phyloP scores from a whole-genome alignment of 305 asterid species.

The Plantago rigida region DNA sequence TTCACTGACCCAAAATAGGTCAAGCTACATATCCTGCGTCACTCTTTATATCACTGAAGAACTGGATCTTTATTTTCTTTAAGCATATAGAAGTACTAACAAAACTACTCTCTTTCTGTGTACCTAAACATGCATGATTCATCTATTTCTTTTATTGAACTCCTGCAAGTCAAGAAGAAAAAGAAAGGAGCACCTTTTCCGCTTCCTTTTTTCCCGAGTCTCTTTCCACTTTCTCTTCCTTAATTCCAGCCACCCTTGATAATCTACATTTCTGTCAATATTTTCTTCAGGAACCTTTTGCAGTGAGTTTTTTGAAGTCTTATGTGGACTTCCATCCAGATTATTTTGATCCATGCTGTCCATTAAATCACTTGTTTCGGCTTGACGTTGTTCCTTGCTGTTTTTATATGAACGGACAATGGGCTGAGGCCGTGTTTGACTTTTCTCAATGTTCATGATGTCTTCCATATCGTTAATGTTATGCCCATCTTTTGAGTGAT shows the following conservation, averaged over 20 bases:
- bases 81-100: not conserved
- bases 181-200: conserved; percentile 52
- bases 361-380: conserved; percentile 30
- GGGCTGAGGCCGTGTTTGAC: conserved; percentile 49
- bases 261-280: conserved; percentile 57
- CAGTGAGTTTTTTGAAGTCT: conserved; percentile 29
- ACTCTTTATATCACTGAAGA: not conserved
- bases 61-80: not conserved
- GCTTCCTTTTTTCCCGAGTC: conserved; percentile 67
- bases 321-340: conserved; percentile 30
- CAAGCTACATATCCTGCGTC: not conserved
- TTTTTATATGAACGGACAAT: conserved; percentile 53
- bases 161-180: not conserved
- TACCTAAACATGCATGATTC: not conserved
- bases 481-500: conserved; percentile 37
- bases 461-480: conserved; percentile 73
- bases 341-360: conserved; percentile 36
- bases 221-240: conserved; percentile 94
- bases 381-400: conserved; percentile 35
- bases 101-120: not conserved
- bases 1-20: no score
- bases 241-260: conserved; percentile 89
- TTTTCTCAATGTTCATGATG: conserved; percentile 45
- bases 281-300: conserved; percentile 44
- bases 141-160: not conserved